Conservation (phyloP, 768 basidiomycete species). For the Fibroporia radiculosa region DNA sequence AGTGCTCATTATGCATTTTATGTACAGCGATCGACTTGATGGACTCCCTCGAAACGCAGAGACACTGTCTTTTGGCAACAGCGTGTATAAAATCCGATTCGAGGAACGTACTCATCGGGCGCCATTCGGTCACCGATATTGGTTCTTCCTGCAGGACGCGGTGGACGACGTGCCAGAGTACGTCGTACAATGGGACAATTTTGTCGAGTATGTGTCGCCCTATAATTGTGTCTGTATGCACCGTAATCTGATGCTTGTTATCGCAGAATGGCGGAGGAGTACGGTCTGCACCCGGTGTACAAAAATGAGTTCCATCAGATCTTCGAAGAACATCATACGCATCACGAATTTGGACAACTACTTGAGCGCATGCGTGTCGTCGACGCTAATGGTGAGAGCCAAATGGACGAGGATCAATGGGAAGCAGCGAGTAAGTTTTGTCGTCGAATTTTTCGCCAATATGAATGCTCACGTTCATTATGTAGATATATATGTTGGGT, state of each 20-base stretch:
- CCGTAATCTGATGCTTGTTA: not conserved
- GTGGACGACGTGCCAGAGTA: conserved; percentile 98
- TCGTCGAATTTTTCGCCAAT: not conserved
- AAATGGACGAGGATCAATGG: conserved; percentile 96
- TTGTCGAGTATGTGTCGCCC: conserved; percentile 55
- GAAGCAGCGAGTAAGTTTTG: conserved; percentile 89
- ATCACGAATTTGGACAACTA: conserved; percentile 75
- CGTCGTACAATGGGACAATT: conserved; percentile 92
- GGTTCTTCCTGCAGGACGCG: conserved; percentile 89
- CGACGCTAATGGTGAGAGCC: conserved; percentile 74
- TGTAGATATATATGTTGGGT: conserved; percentile 87
- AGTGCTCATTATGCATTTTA: too few relatives aligned
- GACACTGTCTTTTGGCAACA: conserved; percentile 83
- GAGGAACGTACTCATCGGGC: conserved; percentile 56
- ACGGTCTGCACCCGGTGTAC: conserved; percentile 66
- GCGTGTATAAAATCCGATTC: conserved; percentile 84
- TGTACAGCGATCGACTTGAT: conserved; percentile 68
- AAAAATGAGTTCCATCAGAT: conserved; percentile 88
- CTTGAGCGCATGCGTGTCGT: conserved; percentile 90
- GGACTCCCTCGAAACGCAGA: conserved; percentile 54
- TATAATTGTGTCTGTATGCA: not conserved
- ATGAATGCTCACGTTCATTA: not conserved
- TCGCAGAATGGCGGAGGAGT: conserved; percentile 74
- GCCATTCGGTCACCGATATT: conserved; percentile 86
- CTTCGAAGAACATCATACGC: conserved; percentile 71